Evolutionary conservation across 129 eudicot species (phyloP), one percentile per base, ranked within the genome.

Genomic region (Kitagawia praeruptora): DNA sequence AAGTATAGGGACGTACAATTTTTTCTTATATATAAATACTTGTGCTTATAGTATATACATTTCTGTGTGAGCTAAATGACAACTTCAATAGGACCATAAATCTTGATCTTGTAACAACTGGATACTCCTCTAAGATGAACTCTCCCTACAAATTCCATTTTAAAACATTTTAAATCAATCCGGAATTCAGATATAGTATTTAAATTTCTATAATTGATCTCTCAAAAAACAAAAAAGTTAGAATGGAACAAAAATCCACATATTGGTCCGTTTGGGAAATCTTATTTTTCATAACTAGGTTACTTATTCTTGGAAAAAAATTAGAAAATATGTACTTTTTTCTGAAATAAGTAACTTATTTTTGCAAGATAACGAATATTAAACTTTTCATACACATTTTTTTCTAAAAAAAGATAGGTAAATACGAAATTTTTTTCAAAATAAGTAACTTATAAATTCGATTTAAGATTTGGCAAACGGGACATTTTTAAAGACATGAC

Each of bases 1-100:
- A 9, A 84, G 74, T 48, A 45, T 77, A 78, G 75, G 77, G 81
- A 28, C 56, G 44, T 41, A n/a, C 28, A 67, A 31, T 48, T 80
- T 31, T 77, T 44, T 70, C 46, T 54, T 6, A 40, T 66, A 40
- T 66, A 66, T 15, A 13, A 64, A 67, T 27, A 67, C 73, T 31
- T 67, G 73, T 67, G 39, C 73, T 27, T 28, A 67, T 5, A 31
- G 3, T 67, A 28, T 27, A 67, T 67, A 51, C 56, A 18, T 15
- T 19, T 56, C 28, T 56, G 25, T 56, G 67, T 58, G 31, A 23
- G 10, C 25, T 23, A 23, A 8, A 8, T n/a, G 66, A 18, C 25
- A 18, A 58, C 67, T 1, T 58, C 8, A 4, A 56, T 19, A 23
- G 64, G 31, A 19, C 67, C 67, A 58, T 58, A 54, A 54, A 19